phyloP scores from a whole-genome alignment of 1,139 yeast species.

The Spathaspora sp. region DNA sequence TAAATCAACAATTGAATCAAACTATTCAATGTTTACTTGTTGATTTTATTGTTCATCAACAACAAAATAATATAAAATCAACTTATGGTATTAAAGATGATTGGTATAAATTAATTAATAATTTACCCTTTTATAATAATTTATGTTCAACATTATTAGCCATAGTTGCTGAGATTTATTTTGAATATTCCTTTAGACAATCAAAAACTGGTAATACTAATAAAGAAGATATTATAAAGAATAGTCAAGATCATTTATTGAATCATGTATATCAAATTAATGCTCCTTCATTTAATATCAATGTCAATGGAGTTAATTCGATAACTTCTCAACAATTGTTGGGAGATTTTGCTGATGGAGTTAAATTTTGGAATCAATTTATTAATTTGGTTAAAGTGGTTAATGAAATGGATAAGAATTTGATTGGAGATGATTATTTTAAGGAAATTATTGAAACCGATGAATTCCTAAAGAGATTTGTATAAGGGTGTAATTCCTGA shows the following conservation, averaged over 20 bases:
- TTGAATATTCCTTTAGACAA: slow-evolving; percentile 37
- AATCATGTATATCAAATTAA: slow-evolving; percentile 40
- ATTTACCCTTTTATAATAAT: slow-evolving; percentile 60
- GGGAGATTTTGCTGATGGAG: slow-evolving; percentile 40
- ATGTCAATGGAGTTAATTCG: slow-evolving; percentile 44
- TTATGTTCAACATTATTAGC: slow-evolving; percentile 48
- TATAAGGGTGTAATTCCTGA: too few species aligned
- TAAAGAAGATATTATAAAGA: slow-evolving; percentile 29
- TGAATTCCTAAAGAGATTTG: slow-evolving; percentile 37
- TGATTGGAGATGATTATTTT: slow-evolving; percentile 34
- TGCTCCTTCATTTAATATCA: slow-evolving; percentile 40
- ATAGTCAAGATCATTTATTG: slow-evolving; percentile 36
- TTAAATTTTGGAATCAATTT: slow-evolving; percentile 42
- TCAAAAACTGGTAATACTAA: slow-evolving; percentile 21
- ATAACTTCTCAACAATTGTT: slow-evolving; percentile 36
- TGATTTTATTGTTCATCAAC: slow-evolving; percentile 54
- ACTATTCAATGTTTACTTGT: slow-evolving; percentile 53
- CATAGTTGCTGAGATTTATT: slow-evolving; percentile 43
- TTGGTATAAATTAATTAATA: slow-evolving; percentile 58
- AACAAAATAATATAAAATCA: slow-evolving; percentile 44
- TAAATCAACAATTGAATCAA: slow-evolving; percentile 52
- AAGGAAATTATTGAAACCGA: slow-evolving; percentile 41
- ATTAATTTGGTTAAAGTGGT: slow-evolving; percentile 38
- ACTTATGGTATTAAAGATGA: slow-evolving; percentile 41
- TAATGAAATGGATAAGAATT: slow-evolving; percentile 31